phyloP scores from a whole-genome alignment of 805 yeast genomes.

The Candida methanosorbosa region DNA sequence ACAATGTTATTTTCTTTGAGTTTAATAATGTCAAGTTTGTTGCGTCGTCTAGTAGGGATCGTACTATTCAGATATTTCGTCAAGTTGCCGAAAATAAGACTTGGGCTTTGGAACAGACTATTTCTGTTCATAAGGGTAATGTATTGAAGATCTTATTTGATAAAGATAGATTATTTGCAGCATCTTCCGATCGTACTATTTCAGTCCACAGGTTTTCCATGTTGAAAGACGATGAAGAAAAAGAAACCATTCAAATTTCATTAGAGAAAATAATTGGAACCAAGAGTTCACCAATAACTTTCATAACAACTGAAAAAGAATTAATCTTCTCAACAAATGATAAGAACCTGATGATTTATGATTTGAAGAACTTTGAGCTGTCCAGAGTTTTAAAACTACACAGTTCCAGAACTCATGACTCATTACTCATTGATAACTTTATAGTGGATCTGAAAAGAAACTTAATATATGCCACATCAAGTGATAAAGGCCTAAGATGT shows the following conservation, averaged over 20 bases:
- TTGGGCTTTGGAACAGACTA: conserved; percentile 53
- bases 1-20: conserved; percentile 32
- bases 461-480: conserved; percentile 32
- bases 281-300: conserved; percentile 41
- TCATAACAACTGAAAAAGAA: conserved; percentile 28
- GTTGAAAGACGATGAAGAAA: conserved; percentile 16
- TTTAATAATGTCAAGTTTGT: conserved; percentile 22
- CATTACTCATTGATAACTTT: conserved; percentile 36
- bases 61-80: conserved; percentile 51
- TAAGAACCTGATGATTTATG: conserved; percentile 33
- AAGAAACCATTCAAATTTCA: conserved; percentile 9
- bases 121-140: conserved; percentile 52
- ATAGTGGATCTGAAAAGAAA: conserved; percentile 18
- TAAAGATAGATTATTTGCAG: conserved; percentile 32
- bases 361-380: conserved; percentile 23
- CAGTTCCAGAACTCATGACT: conserved; percentile 31
- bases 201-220: conserved; percentile 38
- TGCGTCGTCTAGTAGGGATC: conserved; percentile 47
- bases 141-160: conserved; percentile 28
- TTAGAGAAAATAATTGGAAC: conserved; percentile 41
- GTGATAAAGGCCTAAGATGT: conserved; percentile 50
- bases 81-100: conserved; percentile 6
- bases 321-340: conserved; percentile 46
- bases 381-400: conserved; percentile 31
- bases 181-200: conserved; percentile 55